Percentiles rank a stretch among this genome's conserved stretches.
phyloP scores from a whole-genome alignment of 2,329 filamentous ascomycete genomes.

The Aspergillus puulaauensis region DNA sequence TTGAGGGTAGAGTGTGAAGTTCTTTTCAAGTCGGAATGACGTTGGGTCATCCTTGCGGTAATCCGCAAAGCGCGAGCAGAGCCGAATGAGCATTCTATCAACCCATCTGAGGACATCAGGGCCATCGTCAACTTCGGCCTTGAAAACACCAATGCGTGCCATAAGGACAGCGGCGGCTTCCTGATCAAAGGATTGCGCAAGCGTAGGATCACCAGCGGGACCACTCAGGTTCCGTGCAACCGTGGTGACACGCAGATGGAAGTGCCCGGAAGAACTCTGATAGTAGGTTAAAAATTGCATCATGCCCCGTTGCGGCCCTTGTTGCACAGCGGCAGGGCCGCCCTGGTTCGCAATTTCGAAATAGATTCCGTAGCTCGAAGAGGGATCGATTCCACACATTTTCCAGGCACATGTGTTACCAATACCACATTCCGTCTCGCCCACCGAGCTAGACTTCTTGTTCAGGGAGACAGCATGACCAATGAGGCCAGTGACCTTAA shows the following conservation, averaged over 20 bases:
- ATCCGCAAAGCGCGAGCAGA: conserved; percentile 95
- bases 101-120: conserved; percentile 99
- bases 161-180: conserved; percentile 96
- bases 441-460: conserved; percentile 96
- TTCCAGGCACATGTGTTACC: conserved; percentile 99
- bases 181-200: conserved; percentile 97
- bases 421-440: conserved; percentile 96
- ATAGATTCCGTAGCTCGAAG: conserved; percentile 91
- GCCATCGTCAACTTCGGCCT: conserved; percentile 96
- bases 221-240: conserved; percentile 88
- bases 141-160: conserved; percentile 99
- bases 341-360: conserved; percentile 97
- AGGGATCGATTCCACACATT: conserved; percentile 97
- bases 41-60: conserved; percentile 98
- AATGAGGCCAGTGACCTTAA: conserved; percentile 96
- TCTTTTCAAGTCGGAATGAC: conserved; percentile 95
- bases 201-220: conserved; percentile 87
- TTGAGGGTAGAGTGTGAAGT: conserved; percentile 97
- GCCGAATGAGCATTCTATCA: conserved; percentile 93
- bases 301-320: conserved; percentile 86
- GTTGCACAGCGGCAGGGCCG: conserved; percentile 79
- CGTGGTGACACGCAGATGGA: conserved; percentile 92
- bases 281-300: conserved; percentile 99
- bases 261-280: conserved; percentile 94
- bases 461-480: conserved; percentile 95